Percentiles rank a stretch among this genome's conserved stretches.
These are phyloP conservation scores for Thermomucor indicae-seudaticae DNA, from an alignment of 371 early-diverging fungal species.

Conservation along the genomic window DNA sequence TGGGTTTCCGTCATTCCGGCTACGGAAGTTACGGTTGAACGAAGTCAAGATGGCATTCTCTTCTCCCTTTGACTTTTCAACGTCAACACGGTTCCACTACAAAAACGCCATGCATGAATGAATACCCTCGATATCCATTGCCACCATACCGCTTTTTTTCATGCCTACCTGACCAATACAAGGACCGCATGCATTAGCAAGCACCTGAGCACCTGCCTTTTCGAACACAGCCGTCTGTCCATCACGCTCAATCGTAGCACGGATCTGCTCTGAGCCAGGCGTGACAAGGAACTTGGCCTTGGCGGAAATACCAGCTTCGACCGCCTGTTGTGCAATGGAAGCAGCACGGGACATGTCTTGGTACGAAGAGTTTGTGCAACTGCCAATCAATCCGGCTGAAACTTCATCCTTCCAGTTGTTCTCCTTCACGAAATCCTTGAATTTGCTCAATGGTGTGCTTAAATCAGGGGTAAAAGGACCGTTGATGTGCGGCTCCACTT, in stretches of 20 bases:
- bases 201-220: constrained; percentile 80
- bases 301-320: constrained; percentile 72
- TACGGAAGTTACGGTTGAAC: constrained; percentile 96
- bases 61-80: constrained; percentile 50
- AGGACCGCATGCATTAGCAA: constrained; percentile 89
- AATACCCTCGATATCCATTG: too few species aligned
- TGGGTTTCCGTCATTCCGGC: constrained; percentile 94
- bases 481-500: constrained; percentile 93
- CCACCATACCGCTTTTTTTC: neutral
- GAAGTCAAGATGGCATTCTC: constrained; percentile 92
- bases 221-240: constrained; percentile 82
- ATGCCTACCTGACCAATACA: constrained; percentile 76
- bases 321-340: constrained; percentile 80
- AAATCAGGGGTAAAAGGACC: constrained; percentile 97
- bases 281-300: constrained; percentile 88
- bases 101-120: too few species aligned
- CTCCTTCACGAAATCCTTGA: constrained; percentile 67
- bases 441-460: constrained; percentile 83
- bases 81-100: constrained; percentile 90
- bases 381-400: constrained; percentile 88
- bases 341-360: constrained; percentile 95
- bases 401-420: constrained; percentile 89
- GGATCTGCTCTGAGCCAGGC: constrained; percentile 95
- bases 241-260: constrained; percentile 94
- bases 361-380: constrained; percentile 95